Evolutionary conservation across 352 stramenopile species (phyloP).

Genomic region (Thalassiosira mediterranea): DNA sequence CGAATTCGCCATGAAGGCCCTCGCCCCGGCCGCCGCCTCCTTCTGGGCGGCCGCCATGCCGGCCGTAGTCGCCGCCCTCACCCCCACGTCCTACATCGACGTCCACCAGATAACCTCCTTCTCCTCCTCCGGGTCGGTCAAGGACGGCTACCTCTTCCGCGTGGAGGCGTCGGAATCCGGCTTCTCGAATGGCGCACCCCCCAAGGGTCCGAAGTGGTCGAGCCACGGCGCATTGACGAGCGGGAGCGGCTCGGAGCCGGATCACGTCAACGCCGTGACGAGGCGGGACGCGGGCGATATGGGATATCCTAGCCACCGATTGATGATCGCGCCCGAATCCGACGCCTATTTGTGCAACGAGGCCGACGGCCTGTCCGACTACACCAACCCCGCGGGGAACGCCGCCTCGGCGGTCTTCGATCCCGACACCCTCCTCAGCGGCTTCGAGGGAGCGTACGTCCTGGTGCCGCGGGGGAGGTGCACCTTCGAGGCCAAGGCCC

Average conservation of each 20-base stretch:
- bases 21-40: background rate
- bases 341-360: slow-evolving; percentile 38
- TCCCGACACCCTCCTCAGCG: slow-evolving; percentile 4
- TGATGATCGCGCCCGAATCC: slow-evolving; percentile 9
- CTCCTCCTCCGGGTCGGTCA: background rate
- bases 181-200: slow-evolving; percentile 14
- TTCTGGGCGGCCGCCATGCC: background rate
- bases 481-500: slow-evolving; percentile 50
- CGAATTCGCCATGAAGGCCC: background rate
- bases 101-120: slow-evolving; percentile 22
- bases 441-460: slow-evolving; percentile 26
- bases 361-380: slow-evolving; percentile 17
- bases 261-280: background rate
- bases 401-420: slow-evolving; percentile 15
- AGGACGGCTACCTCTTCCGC: slow-evolving; percentile 30
- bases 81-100: slow-evolving; percentile 34
- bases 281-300: too few species aligned
- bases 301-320: slow-evolving; percentile 14
- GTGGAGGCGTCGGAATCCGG: slow-evolving; percentile 19
- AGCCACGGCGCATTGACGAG: background rate
- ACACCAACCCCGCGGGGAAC: slow-evolving; percentile 18
- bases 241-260: background rate
- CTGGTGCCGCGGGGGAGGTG: slow-evolving; percentile 43
- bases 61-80: background rate
- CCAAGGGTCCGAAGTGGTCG: slow-evolving; percentile 18